Base-by-base conservation (phyloP, 345 rosid genomes). In the Litchi chinensis region DNA sequence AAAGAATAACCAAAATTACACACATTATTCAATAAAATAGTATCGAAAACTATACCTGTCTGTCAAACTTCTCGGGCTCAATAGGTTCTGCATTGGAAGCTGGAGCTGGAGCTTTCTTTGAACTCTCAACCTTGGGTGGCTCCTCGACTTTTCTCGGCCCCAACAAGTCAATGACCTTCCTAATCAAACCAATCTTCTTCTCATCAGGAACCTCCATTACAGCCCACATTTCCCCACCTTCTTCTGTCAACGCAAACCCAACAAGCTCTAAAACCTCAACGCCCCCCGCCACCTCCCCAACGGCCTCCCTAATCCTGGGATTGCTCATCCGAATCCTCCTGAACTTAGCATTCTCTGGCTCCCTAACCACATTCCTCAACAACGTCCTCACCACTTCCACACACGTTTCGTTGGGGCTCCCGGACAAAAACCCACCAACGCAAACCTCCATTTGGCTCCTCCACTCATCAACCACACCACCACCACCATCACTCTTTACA, bases 281-380 rank as follows among this genome's bases (percentile, higher is more conserved):
- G 62, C 95, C 97, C 76, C 98, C 99, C 0, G 88, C 79, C 76
- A 92, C 93, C 70, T 95, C 95, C 60, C 90, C 90, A 28, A 95
- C 70, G 0, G 93, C 95, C 82, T 95, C 97, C 81, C 89, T 86
- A 39, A 95, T 92, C 96, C 91, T 93, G 0, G 92, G 89, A 83
- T 95, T 95, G 0, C 93, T 85, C 98, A 93, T 84, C 69, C 98
- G 79, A 81, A 95, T 79, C 86, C 78, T 92, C 90, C 98, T 86
- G 79, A 93, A 95, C 88, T 93, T 95, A 0, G 79, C 88, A 82
- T 90, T 95, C 81, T 84, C 95, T 0, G 95, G 98, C 62, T 95
- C 98, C 86, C 82, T 91, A 12, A 88, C 93, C 68, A 93, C 83
- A 78, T 95, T 95, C 77, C 86, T 87, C 71, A 93, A 68, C 91